Base-by-base conservation (phyloP, 108 stramenopile species). In the Skeletonema grethae region DNA sequence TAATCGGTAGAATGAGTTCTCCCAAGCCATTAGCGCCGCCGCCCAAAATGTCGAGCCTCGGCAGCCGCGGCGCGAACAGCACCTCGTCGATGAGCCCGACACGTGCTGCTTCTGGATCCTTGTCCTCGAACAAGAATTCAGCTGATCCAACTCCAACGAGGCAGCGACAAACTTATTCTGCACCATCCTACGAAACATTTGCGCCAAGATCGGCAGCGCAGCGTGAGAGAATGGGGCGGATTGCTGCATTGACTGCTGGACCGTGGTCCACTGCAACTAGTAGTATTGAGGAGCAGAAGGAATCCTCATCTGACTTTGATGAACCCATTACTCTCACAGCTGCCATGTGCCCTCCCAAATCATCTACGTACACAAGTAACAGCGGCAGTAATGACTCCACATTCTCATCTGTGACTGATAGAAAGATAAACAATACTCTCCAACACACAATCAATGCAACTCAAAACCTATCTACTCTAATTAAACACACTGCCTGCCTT, bases 181-280 rank as follows among this genome's bases (percentile, higher is more conserved):
- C 78, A 22, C 46, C 78, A 12, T 94, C 94, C 15, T 95, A 95
- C 67, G 94, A 95, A 61, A 74, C 77, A 15, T 95, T 79, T 79
- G 94, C 94, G 1, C 94, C 94, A 0, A 84, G 94, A 35, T 67
- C 87, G 3, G 61, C 87, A 43, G 70, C 82, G 5, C 90, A 91
- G 70, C 74, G 89, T 12, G 57, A 76, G 16, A 78, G 90, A 43
- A 61, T 91, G 70, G 67, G 82, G 24, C 74, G 88, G 13, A 79
- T 95, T 57, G 90, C 87, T 2, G 86, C 77, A 10, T 75, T 94
- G 83, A 94, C 90, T 6, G 86, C 88, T 4, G 90, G 93, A 24
- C 94, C 89, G 20, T 63, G 73, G 82, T 16, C 20, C 61, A 46
- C 9, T 46, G 50, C 64, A 46, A 24, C 25, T 28, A 28, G 62